These are phyloP conservation scores for Nakazawaea populi DNA, from an alignment of 805 yeast species.

Conservation along the genomic window DNA sequence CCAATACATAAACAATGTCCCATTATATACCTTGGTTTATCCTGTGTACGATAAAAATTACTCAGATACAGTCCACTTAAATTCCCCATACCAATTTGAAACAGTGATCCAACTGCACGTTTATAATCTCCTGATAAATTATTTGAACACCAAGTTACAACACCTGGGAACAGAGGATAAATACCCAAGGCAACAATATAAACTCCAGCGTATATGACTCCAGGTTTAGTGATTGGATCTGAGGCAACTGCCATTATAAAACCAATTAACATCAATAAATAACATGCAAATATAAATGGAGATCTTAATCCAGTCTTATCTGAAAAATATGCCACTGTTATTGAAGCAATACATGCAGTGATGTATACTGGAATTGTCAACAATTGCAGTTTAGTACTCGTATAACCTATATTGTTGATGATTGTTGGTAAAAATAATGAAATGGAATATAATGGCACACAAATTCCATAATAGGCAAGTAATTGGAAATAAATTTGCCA, in stretches of 20 bases:
- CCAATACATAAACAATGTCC: conserved; percentile 30
- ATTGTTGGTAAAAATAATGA: conserved; percentile 35
- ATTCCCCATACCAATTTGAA: conserved; percentile 33
- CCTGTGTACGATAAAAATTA: conserved; percentile 26
- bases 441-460: conserved; percentile 33
- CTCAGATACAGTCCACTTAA: conserved; percentile 31
- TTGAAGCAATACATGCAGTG: conserved; percentile 25
- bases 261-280: conserved; percentile 26
- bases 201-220: conserved; percentile 26
- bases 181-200: conserved; percentile 26
- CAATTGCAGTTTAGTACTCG: conserved; percentile 28
- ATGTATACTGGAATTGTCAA: conserved; percentile 33
- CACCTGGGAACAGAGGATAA: conserved; percentile 25
- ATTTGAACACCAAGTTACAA: conserved; percentile 31
- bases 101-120: conserved; percentile 33
- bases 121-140: conserved; percentile 30
- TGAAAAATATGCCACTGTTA: conserved; percentile 22
- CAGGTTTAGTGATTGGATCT: conserved; percentile 18
- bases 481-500: conserved; percentile 29
- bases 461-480: conserved; percentile 39
- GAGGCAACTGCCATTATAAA: conserved; percentile 24
- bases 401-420: conserved; percentile 27
- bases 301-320: conserved; percentile 24
- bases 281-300: conserved; percentile 23
- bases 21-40: conserved; percentile 21